Percentiles rank a stretch among this genome's conserved stretches.
Evolutionary conservation across 306 rosid species (phyloP).

Genomic region (Cucumis cinereus): DNA sequence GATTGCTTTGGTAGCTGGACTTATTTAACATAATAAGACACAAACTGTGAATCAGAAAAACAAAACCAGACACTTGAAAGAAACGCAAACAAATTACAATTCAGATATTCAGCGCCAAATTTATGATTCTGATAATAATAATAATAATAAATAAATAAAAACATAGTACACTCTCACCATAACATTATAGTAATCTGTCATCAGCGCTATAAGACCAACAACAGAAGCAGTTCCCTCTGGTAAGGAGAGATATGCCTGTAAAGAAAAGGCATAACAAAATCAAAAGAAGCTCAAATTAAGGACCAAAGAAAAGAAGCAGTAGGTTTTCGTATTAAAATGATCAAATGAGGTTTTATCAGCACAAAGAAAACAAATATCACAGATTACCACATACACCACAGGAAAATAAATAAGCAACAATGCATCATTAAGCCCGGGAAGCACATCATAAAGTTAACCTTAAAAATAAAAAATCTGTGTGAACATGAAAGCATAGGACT

Average conservation of each 20-base stretch:
- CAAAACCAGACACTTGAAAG: background rate
- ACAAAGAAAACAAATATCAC: too few relatives aligned
- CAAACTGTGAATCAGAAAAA: background rate
- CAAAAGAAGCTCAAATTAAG: constrained; percentile 5
- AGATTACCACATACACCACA: too few relatives aligned
- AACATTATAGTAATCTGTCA: constrained; percentile 79
- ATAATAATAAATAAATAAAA: background rate
- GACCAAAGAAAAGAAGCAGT: background rate
- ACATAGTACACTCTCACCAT: constrained; percentile 32
- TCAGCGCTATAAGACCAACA: constrained; percentile 70
- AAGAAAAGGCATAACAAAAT: constrained; percentile 8
- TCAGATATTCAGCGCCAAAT: background rate
- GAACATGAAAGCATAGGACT: constrained; percentile 9
- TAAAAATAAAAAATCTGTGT: background rate
- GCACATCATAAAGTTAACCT: background rate
- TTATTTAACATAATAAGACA: background rate
- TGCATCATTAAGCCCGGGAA: background rate
- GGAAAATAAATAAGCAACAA: background rate
- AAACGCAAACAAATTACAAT: background rate
- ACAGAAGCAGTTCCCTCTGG: constrained; percentile 88
- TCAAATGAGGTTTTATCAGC: background rate
- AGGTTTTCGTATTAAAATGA: background rate
- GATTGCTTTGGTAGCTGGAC: background rate
- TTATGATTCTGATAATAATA: too few relatives aligned
- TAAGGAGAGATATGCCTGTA: constrained; percentile 77